Conservation (phyloP, 73 alveolate genomes). For the Paramecium biaurelia region DNA sequence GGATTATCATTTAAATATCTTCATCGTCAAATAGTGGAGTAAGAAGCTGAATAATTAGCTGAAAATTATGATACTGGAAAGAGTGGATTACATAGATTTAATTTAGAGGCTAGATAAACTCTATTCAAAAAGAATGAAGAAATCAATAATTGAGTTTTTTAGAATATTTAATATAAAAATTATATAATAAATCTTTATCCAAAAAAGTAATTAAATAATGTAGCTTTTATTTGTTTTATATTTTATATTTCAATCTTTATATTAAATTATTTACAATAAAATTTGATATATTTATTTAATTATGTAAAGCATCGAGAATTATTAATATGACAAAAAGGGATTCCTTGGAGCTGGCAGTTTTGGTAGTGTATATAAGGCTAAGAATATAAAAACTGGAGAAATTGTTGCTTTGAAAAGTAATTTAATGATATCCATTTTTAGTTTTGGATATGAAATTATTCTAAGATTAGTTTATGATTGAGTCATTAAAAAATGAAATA, state of each 20-base stretch:
- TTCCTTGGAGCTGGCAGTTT: constrained; percentile 62
- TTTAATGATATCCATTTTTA: background rate
- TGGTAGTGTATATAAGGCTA: constrained; percentile 60
- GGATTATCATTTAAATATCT: background rate
- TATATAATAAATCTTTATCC: background rate
- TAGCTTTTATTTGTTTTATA: background rate
- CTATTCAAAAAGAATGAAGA: constrained; percentile 10
- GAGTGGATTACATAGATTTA: background rate
- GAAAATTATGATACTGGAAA: background rate
- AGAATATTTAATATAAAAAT: background rate
- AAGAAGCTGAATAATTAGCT: constrained; percentile 16
- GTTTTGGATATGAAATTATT: constrained; percentile 59
- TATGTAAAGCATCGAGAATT: constrained; percentile 36
- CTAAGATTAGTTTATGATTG: constrained; percentile 59
- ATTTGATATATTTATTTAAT: background rate
- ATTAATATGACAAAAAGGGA: constrained; percentile 48
- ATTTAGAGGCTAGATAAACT: constrained; percentile 23
- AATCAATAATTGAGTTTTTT: background rate
- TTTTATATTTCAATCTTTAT: background rate
- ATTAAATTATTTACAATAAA: background rate
- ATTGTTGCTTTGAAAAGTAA: constrained; percentile 56
- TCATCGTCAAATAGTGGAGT: background rate
- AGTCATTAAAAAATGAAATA: constrained; percentile 56
- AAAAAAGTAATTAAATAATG: background rate
- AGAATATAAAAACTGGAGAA: constrained; percentile 57